Conservation (phyloP, 176 grass and related monocot genomes). For the Aechmea fasciata region DNA sequence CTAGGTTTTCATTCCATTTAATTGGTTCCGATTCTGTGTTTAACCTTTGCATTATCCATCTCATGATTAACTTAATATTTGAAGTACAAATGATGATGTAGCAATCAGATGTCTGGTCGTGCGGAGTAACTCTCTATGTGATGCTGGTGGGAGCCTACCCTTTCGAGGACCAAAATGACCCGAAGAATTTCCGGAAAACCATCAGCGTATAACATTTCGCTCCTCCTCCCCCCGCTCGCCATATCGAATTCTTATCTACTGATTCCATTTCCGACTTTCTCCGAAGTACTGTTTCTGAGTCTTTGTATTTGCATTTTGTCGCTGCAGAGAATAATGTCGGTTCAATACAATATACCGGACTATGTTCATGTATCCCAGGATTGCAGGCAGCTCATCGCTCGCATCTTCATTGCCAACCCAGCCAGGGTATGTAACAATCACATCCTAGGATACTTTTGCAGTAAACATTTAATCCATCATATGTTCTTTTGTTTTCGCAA, state of each 20-base stretch:
- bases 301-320: slow-evolving; percentile 16
- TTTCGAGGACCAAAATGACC: slow-evolving; percentile 86
- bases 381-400: slow-evolving; percentile 64
- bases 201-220: slow-evolving; percentile 49
- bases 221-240: neutral
- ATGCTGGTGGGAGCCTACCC: slow-evolving; percentile 96
- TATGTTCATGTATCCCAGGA: slow-evolving; percentile 69
- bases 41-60: neutral
- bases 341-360: slow-evolving; percentile 78
- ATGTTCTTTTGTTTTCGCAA: neutral
- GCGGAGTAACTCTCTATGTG: slow-evolving; percentile 93
- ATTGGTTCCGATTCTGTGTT: neutral
- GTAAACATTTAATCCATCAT: neutral
- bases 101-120: slow-evolving; percentile 99
- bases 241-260: neutral
- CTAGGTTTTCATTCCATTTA: neutral
- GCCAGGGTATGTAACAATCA: slow-evolving; percentile 36
- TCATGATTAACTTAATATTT: neutral
- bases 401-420: slow-evolving; percentile 73
- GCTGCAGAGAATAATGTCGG: slow-evolving; percentile 74
- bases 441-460: neutral
- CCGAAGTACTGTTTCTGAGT: neutral
- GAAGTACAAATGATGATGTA: slow-evolving; percentile 27
- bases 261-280: neutral
- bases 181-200: slow-evolving; percentile 94